A percentile compares a stretch with the other conserved stretches of the same genome.
Evolutionary conservation across 305 asterid species (phyloP).

Genomic region (Solanum chacoense): DNA sequence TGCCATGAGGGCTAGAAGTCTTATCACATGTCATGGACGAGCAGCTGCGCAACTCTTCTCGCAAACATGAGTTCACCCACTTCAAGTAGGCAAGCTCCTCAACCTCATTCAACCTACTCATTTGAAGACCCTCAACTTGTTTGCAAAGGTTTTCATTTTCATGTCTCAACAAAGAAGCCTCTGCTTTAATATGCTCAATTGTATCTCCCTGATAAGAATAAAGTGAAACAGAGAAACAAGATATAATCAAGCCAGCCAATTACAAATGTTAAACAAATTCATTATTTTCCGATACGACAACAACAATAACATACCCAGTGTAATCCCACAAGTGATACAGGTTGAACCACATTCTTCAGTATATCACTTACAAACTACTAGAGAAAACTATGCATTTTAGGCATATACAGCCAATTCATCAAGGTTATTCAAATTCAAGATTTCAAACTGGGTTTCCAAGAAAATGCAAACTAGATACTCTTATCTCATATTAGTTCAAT

Average conservation of each 20-base stretch:
- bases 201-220: constrained; percentile 33
- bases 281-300: background rate
- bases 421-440: background rate
- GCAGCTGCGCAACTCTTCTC: constrained; percentile 54
- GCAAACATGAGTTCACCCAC: constrained; percentile 86
- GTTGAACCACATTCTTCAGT: background rate
- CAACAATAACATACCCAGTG: background rate
- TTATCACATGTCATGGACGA: constrained; percentile 27
- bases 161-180: constrained; percentile 59
- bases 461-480: background rate
- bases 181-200: constrained; percentile 62
- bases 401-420: background rate
- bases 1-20: constrained; percentile 29
- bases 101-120: constrained; percentile 79
- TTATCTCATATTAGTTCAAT: background rate
- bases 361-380: background rate
- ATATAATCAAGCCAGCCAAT: background rate
- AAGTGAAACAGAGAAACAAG: background rate
- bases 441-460: background rate
- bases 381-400: background rate
- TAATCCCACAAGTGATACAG: background rate
- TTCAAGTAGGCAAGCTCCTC: constrained; percentile 87
- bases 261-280: background rate
- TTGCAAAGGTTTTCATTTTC: constrained; percentile 73
- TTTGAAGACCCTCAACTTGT: constrained; percentile 92